These are phyloP conservation scores for Botrytis galanthina DNA, from an alignment of 2,329 filamentous ascomycete genomes.

Conservation along the genomic window DNA sequence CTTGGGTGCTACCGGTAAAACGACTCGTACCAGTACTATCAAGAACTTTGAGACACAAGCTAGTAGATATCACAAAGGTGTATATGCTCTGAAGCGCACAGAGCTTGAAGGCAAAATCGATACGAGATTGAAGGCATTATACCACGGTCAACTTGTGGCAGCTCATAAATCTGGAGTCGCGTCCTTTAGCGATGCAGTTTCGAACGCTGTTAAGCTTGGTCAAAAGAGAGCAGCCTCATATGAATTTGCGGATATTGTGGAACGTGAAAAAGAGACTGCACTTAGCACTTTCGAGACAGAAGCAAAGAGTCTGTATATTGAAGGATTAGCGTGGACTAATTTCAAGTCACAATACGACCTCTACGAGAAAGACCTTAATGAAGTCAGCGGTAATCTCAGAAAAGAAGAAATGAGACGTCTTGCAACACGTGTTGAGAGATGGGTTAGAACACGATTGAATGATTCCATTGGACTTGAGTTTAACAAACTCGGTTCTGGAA, in stretches of 20 bases:
- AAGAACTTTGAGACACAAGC: constrained; percentile 88
- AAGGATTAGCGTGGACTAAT: constrained; percentile 82
- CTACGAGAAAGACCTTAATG: constrained; percentile 87
- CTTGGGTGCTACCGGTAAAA: constrained; percentile 70
- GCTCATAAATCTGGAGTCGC: constrained; percentile 85
- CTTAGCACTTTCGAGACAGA: constrained; percentile 73
- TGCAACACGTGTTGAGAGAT: constrained; percentile 86
- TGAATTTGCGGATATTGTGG: constrained; percentile 93
- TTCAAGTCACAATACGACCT: constrained; percentile 76
- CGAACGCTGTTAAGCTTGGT: constrained; percentile 80
- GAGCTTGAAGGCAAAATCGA: constrained; percentile 89
- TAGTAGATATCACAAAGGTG: constrained; percentile 93
- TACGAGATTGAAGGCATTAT: constrained; percentile 80
- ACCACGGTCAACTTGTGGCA: constrained; percentile 81
- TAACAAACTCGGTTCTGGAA: constrained; percentile 88
- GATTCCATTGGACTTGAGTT: constrained; percentile 92
- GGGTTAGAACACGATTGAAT: constrained; percentile 82
- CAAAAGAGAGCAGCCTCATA: constrained; percentile 90
- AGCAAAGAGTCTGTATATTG: constrained; percentile 70
- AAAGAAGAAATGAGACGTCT: constrained; percentile 96
- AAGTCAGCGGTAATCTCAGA: constrained; percentile 78
- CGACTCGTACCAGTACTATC: constrained; percentile 69
- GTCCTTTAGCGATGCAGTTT: constrained; percentile 84
- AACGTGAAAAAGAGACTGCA: constrained; percentile 73
- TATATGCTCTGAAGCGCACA: constrained; percentile 79